phyloP scores from a whole-genome alignment of 495 filamentous ascomycete genomes.

The Penicillium bialowiezense region DNA sequence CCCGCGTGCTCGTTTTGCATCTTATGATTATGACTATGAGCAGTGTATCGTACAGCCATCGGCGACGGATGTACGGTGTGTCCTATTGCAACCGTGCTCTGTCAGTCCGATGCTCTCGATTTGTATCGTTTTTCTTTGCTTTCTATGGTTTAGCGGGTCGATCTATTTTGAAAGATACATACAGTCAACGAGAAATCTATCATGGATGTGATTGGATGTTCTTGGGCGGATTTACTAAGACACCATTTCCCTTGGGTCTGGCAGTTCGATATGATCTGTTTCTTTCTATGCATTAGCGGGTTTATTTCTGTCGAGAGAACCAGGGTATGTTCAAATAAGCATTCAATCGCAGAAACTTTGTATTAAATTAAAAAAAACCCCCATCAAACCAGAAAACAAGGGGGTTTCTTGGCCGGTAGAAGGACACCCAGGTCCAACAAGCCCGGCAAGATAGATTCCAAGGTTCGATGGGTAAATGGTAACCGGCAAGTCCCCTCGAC shows the following conservation, averaged over 20 bases:
- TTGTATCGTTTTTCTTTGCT: background rate
- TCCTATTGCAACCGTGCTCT: background rate
- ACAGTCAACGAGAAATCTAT: background rate
- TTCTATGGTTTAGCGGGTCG: constrained; percentile 3
- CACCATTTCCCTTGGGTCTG: background rate
- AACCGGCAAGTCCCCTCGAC: too few species aligned
- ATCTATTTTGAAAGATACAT: background rate
- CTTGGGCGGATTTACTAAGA: background rate
- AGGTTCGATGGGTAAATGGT: too few species aligned
- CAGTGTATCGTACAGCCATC: background rate
- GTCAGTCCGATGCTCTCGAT: background rate
- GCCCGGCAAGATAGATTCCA: too few species aligned
- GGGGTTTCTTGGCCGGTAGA: too few species aligned
- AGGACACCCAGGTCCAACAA: too few species aligned
- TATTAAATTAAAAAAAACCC: too few species aligned
- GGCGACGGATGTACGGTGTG: background rate
- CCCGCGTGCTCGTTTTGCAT: background rate
- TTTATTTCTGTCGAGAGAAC: background rate
- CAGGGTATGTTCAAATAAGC: background rate
- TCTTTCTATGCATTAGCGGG: constrained; percentile 1
- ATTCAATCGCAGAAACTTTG: too few species aligned
- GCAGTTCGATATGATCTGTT: background rate
- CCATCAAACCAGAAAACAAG: too few species aligned
- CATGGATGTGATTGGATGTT: background rate
- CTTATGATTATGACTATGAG: constrained; percentile 8